phyloP scores from a whole-genome alignment of 371 early-diverging fungal species.

The Blastocladiella emersonii region DNA sequence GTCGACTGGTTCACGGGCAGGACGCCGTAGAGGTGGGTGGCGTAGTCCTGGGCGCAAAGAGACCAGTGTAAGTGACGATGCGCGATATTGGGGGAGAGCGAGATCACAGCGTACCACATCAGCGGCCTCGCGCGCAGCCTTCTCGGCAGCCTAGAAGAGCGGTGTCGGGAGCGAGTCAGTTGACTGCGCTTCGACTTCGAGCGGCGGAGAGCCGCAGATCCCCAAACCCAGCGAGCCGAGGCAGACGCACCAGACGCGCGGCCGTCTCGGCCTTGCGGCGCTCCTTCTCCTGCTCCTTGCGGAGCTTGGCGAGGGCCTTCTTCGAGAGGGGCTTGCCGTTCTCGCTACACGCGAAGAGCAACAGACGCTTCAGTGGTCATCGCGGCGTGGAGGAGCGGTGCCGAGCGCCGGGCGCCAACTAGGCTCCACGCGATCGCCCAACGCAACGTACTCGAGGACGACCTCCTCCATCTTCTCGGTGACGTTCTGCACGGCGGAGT shows the following conservation, averaged over 20 bases:
- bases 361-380: too few species aligned
- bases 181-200: too few species aligned
- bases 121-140: constrained; percentile 62
- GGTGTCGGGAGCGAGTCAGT: too few species aligned
- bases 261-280: constrained; percentile 59
- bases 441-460: constrained; percentile 31
- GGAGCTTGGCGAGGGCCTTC: constrained; percentile 82
- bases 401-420: too few species aligned
- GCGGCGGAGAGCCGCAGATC: too few species aligned
- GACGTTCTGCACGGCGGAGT: constrained; percentile 26
- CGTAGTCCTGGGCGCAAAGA: constrained; percentile 72
- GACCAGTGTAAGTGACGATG: neutral
- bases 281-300: constrained; percentile 82
- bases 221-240: too few species aligned
- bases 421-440: too few species aligned
- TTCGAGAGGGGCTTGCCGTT: constrained; percentile 81
- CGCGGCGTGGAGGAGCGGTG: too few species aligned
- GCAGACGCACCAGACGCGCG: constrained; percentile 25
- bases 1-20: constrained; percentile 76
- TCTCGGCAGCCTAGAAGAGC: constrained; percentile 55
- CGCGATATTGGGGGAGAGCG: constrained; percentile 10
- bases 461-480: constrained; percentile 39
- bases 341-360: constrained; percentile 27
- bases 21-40: constrained; percentile 74
- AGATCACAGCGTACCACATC: constrained; percentile 24